phyloP scores from a whole-genome alignment of 169 alveolate genomes.

The Plasmodium cynomolgi region DNA sequence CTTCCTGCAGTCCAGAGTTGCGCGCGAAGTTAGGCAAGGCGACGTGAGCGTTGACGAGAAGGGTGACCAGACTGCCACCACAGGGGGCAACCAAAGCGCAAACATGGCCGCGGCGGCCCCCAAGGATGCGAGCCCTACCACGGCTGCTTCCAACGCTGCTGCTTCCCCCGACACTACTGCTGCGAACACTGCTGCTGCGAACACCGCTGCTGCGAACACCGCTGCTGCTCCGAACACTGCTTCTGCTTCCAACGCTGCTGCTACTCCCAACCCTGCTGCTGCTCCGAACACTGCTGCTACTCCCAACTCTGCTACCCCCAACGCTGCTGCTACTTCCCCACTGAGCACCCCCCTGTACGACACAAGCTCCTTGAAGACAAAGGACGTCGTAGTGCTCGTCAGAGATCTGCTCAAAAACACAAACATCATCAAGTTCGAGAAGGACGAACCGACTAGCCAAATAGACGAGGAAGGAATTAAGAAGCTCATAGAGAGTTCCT shows the following conservation, averaged over 20 bases:
- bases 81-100: neutral
- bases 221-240: neutral
- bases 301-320: too few species aligned
- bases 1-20: conserved; percentile 15
- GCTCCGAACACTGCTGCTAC: too few species aligned
- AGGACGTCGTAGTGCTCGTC: conserved; percentile 18
- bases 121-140: neutral
- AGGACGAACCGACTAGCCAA: conserved; percentile 57
- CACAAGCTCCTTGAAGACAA: conserved; percentile 3
- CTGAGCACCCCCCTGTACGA: conserved; percentile 35
- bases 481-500: conserved; percentile 44
- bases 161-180: neutral
- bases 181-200: neutral
- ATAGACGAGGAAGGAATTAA: conserved; percentile 60
- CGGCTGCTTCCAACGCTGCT: neutral
- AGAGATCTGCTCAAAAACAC: conserved; percentile 35
- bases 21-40: neutral
- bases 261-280: too few species aligned
- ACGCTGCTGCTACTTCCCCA: neutral
- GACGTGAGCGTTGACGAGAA: neutral
- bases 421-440: conserved; percentile 55
- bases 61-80: neutral
- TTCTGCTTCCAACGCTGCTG: too few species aligned
- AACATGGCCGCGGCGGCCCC: neutral
- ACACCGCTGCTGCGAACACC: neutral